Conservation (phyloP, 164 flowering plant genomes). For the Protea cynaroides region DNA sequence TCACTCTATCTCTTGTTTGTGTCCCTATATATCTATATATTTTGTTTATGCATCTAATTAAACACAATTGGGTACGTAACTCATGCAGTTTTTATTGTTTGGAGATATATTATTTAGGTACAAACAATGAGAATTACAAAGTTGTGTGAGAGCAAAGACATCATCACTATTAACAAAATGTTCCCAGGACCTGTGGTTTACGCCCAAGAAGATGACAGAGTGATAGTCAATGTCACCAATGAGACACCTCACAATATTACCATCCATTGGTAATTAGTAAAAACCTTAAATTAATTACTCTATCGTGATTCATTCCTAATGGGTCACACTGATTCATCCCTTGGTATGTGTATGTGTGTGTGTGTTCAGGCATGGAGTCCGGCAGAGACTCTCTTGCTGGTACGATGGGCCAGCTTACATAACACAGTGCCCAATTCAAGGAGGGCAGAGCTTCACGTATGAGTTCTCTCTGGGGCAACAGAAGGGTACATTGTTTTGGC, state of each 20-base stretch:
- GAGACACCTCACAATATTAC: conserved; percentile 50
- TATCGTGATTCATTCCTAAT: too few species aligned
- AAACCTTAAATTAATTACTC: neutral
- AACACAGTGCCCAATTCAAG: conserved; percentile 68
- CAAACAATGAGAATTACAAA: conserved; percentile 47
- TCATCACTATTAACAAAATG: conserved; percentile 50
- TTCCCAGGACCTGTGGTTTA: conserved; percentile 60
- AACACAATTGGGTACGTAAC: neutral
- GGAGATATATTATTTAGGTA: conserved; percentile 24
- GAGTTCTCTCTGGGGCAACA: conserved; percentile 48
- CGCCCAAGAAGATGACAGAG: conserved; percentile 59
- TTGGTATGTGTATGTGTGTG: too few species aligned
- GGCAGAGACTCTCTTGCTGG: conserved; percentile 57
- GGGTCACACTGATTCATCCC: too few species aligned
- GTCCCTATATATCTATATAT: conserved; percentile 1
- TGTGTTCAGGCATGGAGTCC: conserved; percentile 54
- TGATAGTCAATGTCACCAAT: conserved; percentile 51
- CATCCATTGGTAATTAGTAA: conserved; percentile 50
- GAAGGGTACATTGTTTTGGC: conserved; percentile 70
- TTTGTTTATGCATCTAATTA: too few species aligned
- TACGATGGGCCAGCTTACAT: conserved; percentile 66
- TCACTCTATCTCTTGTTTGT: conserved; percentile 11
- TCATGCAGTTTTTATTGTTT: neutral
- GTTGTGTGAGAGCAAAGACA: conserved; percentile 41
- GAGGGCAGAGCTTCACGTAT: conserved; percentile 50